A percentile compares a stretch with the other conserved stretches of the same genome.
phyloP scores from a whole-genome alignment of 768 basidiomycete genomes.

The Boletus reticuloceps region DNA sequence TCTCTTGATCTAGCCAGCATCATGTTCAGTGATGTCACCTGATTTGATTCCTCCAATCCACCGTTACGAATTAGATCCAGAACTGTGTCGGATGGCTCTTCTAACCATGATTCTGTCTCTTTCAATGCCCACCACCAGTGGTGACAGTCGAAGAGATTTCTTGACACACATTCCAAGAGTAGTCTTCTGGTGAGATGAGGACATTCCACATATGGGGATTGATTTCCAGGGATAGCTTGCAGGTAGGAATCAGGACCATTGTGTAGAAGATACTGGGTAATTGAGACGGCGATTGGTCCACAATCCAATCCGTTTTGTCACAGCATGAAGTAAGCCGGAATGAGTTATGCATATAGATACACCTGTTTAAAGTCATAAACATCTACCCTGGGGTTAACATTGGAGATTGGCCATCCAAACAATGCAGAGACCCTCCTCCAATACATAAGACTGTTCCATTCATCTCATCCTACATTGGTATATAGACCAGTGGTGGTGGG shows the following conservation, averaged over 20 bases:
- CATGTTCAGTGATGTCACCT: background rate
- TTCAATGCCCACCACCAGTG: background rate
- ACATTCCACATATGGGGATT: background rate
- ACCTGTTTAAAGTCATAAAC: too few species aligned
- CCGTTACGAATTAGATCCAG: background rate
- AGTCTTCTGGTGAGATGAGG: background rate
- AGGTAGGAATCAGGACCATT: conserved; percentile 2
- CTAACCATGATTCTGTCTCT: background rate
- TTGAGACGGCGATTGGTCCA: background rate
- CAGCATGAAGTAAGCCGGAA: too few species aligned
- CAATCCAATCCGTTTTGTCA: conserved; percentile 3
- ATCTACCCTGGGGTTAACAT: background rate
- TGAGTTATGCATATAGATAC: too few species aligned
- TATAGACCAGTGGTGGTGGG: background rate
- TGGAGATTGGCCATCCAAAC: background rate
- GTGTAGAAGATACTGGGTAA: background rate
- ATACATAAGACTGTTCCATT: background rate
- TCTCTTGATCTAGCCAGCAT: conserved; percentile 1
- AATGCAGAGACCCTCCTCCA: background rate
- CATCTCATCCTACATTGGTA: background rate
- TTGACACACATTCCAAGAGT: background rate
- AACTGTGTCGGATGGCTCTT: background rate
- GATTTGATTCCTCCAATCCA: background rate
- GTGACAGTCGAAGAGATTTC: background rate
- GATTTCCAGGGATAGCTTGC: background rate